phyloP scores from a whole-genome alignment of 2,329 filamentous ascomycete species.

The Alternaria arbusti region DNA sequence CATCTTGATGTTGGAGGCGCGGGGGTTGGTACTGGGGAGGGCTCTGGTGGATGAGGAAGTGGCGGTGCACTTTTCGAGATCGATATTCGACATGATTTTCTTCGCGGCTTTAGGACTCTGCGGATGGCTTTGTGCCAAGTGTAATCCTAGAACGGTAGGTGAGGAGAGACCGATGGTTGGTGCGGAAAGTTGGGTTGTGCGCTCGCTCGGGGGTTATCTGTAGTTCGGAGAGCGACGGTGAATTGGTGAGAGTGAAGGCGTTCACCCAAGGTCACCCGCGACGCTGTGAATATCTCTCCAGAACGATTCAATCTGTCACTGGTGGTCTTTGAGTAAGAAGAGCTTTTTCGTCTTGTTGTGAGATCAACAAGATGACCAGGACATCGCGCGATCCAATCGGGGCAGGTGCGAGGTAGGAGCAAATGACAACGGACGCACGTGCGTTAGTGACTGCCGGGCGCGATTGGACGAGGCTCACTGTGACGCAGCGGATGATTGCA shows the following conservation, averaged over 20 bases:
- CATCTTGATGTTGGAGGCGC: background rate
- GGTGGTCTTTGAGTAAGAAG: background rate
- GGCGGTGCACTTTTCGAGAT: background rate
- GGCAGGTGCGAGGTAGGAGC: background rate
- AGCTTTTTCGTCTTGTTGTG: background rate
- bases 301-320: background rate
- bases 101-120: background rate
- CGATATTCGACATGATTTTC: background rate
- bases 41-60: background rate
- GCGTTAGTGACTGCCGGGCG: background rate
- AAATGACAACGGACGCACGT: background rate
- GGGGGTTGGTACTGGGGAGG: background rate
- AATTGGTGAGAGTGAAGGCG: background rate
- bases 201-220: background rate
- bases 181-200: background rate
- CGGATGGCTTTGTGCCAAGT: background rate
- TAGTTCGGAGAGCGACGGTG: background rate
- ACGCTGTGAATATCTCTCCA: background rate
- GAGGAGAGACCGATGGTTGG: background rate
- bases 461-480: background rate
- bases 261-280: background rate
- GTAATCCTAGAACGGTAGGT: background rate
- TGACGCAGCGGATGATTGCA: background rate
- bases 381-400: background rate
- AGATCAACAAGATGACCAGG: background rate